These are phyloP conservation scores for Pythium insidiosum DNA, from an alignment of 352 stramenopile genomes.

Conservation along the genomic window DNA sequence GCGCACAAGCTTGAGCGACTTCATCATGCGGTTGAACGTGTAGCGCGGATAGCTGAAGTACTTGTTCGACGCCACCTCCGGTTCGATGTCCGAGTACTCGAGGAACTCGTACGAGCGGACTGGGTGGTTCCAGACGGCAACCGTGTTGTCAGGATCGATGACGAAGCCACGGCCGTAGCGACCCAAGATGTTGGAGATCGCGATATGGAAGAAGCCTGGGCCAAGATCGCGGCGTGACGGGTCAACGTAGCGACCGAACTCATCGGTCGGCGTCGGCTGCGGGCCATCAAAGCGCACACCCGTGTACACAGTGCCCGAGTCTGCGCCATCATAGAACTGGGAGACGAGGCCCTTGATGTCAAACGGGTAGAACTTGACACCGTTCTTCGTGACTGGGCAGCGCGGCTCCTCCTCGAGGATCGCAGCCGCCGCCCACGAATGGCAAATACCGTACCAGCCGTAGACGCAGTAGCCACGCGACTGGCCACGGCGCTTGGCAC, in stretches of 20 bases:
- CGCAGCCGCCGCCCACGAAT: conserved; percentile 11
- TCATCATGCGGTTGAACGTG: neutral
- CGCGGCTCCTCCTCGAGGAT: conserved; percentile 12
- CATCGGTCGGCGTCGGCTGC: neutral
- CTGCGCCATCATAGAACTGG: conserved; percentile 14
- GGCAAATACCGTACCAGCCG: conserved; percentile 14
- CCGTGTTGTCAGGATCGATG: conserved; percentile 13
- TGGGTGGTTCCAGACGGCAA: conserved; percentile 16
- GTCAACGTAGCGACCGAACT: conserved; percentile 9
- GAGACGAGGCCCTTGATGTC: conserved; percentile 30
- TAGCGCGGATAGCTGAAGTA: neutral
- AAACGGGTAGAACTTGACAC: conserved; percentile 14
- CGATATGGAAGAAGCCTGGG: conserved; percentile 14
- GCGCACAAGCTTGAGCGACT: neutral
- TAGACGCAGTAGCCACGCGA: conserved; percentile 2
- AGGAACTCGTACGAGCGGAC: conserved; percentile 13
- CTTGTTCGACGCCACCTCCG: conserved; percentile 1
- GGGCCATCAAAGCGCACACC: conserved; percentile 9
- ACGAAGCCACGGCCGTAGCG: conserved; percentile 3
- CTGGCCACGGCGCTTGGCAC: conserved; percentile 7
- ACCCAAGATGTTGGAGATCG: conserved; percentile 17
- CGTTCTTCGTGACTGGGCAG: conserved; percentile 14
- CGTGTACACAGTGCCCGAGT: conserved; percentile 4
- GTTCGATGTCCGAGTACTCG: neutral
- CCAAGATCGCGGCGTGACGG: conserved; percentile 9